Evolutionary conservation across 208 protist genomes (phyloP).

Genomic region (Leishmania aethiopica): DNA sequence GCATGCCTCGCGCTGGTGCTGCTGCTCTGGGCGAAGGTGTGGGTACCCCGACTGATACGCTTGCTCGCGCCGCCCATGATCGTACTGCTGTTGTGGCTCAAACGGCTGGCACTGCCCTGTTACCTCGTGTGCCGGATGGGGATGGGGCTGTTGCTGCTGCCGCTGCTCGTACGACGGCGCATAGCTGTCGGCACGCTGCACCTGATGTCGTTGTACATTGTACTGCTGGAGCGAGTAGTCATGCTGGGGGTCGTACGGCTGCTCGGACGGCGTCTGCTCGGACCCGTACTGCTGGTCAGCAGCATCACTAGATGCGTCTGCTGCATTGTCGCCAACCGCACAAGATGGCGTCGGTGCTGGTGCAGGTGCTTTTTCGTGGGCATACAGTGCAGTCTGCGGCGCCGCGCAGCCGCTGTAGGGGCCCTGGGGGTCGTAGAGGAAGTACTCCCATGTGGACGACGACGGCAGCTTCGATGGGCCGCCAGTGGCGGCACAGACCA

Average conservation of each 20-base stretch:
- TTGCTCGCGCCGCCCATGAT: neutral
- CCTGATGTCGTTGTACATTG: neutral
- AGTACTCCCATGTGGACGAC: neutral
- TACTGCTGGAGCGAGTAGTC: neutral
- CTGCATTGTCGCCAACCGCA: neutral
- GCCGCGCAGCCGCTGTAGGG: constrained; percentile 2
- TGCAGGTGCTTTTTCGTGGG: neutral
- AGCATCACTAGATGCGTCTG: neutral
- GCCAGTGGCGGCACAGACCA: neutral
- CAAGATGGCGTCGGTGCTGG: neutral
- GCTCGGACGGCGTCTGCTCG: neutral
- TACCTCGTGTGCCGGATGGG: neutral
- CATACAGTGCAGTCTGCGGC: neutral
- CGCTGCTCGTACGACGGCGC: neutral
- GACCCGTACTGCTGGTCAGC: no score
- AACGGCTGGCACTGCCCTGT: neutral
- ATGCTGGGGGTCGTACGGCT: neutral
- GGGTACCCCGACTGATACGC: neutral
- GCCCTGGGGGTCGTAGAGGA: neutral
- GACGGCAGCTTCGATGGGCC: neutral
- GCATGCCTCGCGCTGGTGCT: neutral
- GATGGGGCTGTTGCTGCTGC: neutral
- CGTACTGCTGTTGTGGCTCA: neutral
- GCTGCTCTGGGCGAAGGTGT: neutral
- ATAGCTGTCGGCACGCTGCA: neutral